A percentile compares a stretch with the other conserved stretches of the same genome.
Conservation (phyloP, 2,329 filamentous ascomycete species). For the Ascochyta clinopodiicola region DNA sequence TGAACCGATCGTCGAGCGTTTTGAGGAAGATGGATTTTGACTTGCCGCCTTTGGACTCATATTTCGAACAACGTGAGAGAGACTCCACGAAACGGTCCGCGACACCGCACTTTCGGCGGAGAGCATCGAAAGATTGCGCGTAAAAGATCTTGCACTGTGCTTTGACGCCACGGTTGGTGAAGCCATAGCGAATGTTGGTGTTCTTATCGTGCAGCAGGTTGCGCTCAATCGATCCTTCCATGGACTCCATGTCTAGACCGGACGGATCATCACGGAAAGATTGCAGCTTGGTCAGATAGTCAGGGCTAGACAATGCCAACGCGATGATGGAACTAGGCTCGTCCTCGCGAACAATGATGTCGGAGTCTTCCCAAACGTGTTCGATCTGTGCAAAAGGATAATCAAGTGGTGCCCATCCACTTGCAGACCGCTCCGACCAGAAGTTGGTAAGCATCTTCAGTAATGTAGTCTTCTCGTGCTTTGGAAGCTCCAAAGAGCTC, state of each 20-base stretch:
- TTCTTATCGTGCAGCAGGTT: conserved; percentile 84
- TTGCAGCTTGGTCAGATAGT: conserved; percentile 82
- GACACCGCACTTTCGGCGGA: conserved; percentile 90
- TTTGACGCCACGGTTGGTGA: conserved; percentile 88
- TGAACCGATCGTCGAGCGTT: conserved; percentile 90
- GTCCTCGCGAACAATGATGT: conserved; percentile 96
- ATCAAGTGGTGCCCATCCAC: conserved; percentile 89
- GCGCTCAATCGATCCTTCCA: conserved; percentile 79
- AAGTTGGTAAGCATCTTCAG: conserved; percentile 97
- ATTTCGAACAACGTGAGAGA: conserved; percentile 92
- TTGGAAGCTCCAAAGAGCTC: conserved; percentile 77
- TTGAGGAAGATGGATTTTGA: conserved; percentile 98
- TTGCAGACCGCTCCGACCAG: conserved; percentile 96
- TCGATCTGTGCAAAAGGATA: conserved; percentile 84
- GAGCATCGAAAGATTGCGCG: conserved; percentile 94
- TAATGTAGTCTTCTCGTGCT: conserved; percentile 89
- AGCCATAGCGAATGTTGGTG: conserved; percentile 95
- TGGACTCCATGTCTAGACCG: conserved; percentile 30
- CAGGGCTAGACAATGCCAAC: conserved; percentile 84
- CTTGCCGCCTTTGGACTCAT: conserved; percentile 97
- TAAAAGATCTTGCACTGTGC: conserved; percentile 99
- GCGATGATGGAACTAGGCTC: conserved; percentile 97
- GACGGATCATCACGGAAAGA: conserved; percentile 61
- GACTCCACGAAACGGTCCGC: conserved; percentile 95
- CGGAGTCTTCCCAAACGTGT: conserved; percentile 95